phyloP scores from a whole-genome alignment of 2,329 filamentous ascomycete genomes.

The Venturia carpophila region DNA sequence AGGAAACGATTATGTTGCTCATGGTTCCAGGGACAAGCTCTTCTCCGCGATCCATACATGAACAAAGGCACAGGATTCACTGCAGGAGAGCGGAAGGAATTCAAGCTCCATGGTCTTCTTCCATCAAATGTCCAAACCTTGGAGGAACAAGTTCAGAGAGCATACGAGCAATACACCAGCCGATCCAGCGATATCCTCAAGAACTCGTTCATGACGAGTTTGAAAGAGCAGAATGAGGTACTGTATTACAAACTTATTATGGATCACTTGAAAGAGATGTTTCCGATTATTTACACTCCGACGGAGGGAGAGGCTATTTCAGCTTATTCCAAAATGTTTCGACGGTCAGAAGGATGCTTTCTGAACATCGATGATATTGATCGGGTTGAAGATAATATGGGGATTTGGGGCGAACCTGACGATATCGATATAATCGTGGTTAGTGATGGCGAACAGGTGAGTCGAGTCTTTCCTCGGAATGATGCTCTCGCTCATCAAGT shows the following conservation, averaged over 20 bases:
- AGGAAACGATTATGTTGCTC: not conserved
- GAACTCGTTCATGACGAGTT: slow-evolving; percentile 78
- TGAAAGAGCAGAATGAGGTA: slow-evolving; percentile 80
- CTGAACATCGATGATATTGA: slow-evolving; percentile 64
- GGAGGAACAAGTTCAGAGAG: slow-evolving; percentile 66
- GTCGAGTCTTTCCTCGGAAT: slow-evolving; percentile 28
- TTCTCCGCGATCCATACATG: slow-evolving; percentile 60
- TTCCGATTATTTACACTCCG: slow-evolving; percentile 82
- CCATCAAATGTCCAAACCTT: slow-evolving; percentile 66
- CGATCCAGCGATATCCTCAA: slow-evolving; percentile 61
- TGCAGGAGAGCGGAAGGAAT: slow-evolving; percentile 56
- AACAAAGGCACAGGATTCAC: slow-evolving; percentile 82
- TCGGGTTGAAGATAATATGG: slow-evolving; percentile 56
- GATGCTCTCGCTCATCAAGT: slow-evolving; percentile 30
- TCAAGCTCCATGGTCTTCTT: slow-evolving; percentile 65
- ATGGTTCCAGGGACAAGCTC: slow-evolving; percentile 29
- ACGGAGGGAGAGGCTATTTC: slow-evolving; percentile 85
- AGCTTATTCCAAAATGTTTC: slow-evolving; percentile 71
- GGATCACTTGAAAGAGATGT: slow-evolving; percentile 78
- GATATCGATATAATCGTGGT: slow-evolving; percentile 87
- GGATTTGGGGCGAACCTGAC: slow-evolving; percentile 59
- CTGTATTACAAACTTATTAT: slow-evolving; percentile 74
- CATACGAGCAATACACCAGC: slow-evolving; percentile 69
- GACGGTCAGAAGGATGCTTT: slow-evolving; percentile 66
- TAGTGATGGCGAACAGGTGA: slow-evolving; percentile 51